Percentiles rank a stretch among this genome's conserved stretches.
These are phyloP conservation scores for Ormosia semicastrata DNA, from an alignment of 306 rosid genomes.

Conservation along the genomic window DNA sequence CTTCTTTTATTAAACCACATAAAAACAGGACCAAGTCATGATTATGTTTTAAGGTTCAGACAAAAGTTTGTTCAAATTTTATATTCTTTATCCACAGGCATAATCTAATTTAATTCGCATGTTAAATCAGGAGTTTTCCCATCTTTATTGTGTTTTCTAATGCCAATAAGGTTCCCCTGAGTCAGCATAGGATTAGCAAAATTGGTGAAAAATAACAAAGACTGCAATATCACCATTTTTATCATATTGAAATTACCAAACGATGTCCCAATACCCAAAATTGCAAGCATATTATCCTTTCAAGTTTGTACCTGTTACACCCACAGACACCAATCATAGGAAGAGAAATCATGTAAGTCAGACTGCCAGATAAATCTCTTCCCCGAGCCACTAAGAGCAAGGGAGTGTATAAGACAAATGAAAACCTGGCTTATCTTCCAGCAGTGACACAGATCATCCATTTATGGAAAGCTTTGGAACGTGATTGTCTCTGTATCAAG, in stretches of 20 bases:
- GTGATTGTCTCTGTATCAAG: slow-evolving; percentile 13
- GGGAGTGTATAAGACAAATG: slow-evolving; percentile 25
- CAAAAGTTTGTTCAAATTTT: slow-evolving; percentile 24
- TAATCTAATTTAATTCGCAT: neutral
- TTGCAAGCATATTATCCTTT: slow-evolving; percentile 28
- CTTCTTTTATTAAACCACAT: slow-evolving; percentile 31
- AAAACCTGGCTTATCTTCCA: slow-evolving; percentile 33
- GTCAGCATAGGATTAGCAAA: neutral
- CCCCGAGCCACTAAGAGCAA: slow-evolving; percentile 22
- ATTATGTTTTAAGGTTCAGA: slow-evolving; percentile 39
- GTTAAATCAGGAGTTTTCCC: neutral
- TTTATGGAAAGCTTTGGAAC: slow-evolving; percentile 28
- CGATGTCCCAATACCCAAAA: neutral
- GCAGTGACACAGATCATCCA: slow-evolving; percentile 31
- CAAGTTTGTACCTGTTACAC: slow-evolving; percentile 10
- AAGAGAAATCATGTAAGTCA: slow-evolving; percentile 27
- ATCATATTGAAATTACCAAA: neutral
- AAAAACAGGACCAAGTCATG: slow-evolving; percentile 32
- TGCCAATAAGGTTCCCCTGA: neutral
- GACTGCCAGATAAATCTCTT: slow-evolving; percentile 23
- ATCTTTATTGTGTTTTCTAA: slow-evolving; percentile 3
- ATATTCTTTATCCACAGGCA: slow-evolving; percentile 21
- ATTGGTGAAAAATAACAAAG: neutral
- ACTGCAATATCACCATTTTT: neutral
- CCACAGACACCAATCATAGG: slow-evolving; percentile 39